These are phyloP conservation scores for Claviceps humidiphila DNA, from an alignment of 2,329 filamentous ascomycete genomes.

Conservation along the genomic window DNA sequence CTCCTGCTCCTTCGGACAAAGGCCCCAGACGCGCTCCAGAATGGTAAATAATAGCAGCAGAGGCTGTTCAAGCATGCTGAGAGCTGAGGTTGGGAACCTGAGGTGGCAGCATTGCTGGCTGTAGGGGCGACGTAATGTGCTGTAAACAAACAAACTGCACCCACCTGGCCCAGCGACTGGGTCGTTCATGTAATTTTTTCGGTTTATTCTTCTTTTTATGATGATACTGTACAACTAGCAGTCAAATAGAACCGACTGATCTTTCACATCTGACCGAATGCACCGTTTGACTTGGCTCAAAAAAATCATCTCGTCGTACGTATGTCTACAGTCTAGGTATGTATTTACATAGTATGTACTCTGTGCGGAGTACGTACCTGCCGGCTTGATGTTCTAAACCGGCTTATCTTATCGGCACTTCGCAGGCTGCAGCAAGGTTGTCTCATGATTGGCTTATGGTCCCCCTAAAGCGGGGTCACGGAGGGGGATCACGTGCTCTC, in stretches of 20 bases:
- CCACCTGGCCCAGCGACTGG: conserved; percentile 1
- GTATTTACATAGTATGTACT: too few relatives aligned
- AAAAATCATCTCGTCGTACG: not conserved
- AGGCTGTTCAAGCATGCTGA: too few relatives aligned
- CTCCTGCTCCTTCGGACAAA: too few relatives aligned
- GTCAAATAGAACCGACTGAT: not conserved
- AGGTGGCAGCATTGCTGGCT: not conserved
- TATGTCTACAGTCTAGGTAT: too few relatives aligned
- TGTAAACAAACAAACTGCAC: conserved; percentile 1
- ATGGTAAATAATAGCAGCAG: too few relatives aligned
- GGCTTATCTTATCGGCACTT: too few relatives aligned
- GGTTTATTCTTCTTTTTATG: not conserved
- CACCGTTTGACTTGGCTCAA: not conserved
- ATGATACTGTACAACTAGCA: conserved; percentile 7
- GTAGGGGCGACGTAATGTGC: not conserved
- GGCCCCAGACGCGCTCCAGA: too few relatives aligned
- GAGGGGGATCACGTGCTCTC: conserved; percentile 13
- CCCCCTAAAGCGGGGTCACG: not conserved
- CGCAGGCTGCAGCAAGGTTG: too few relatives aligned
- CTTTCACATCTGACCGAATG: not conserved
- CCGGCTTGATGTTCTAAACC: too few relatives aligned
- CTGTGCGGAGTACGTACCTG: too few relatives aligned
- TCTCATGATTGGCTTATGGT: too few relatives aligned
- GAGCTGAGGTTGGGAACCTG: not conserved
- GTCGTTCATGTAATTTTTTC: conserved; percentile 2